Evolutionary conservation across 345 rosid genomes (phyloP).

Genomic region (Balakata baccata): DNA sequence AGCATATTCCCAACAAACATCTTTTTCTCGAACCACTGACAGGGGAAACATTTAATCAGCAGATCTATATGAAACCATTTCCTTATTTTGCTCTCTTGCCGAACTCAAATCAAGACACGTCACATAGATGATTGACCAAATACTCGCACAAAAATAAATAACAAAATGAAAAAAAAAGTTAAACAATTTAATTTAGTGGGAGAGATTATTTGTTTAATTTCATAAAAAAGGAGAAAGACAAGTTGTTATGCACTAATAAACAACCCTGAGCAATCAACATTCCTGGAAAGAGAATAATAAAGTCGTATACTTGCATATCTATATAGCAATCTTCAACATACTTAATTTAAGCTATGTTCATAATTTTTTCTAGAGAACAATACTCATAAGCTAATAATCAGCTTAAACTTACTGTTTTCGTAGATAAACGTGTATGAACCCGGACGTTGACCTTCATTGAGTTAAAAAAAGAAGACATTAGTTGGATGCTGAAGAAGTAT

Average conservation of each 20-base stretch:
- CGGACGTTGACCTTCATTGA: conserved; percentile 10
- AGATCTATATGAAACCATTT: background rate
- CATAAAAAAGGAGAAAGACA: no score
- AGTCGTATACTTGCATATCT: background rate
- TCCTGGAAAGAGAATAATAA: background rate
- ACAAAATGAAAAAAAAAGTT: background rate
- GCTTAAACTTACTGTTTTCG: conserved; percentile 32
- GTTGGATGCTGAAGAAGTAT: conserved; percentile 6
- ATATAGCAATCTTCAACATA: background rate
- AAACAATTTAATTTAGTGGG: no score
- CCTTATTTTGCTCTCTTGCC: background rate
- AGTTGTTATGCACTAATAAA: no score
- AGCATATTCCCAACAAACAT: conserved; percentile 88
- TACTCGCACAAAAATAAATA: background rate
- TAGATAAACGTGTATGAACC: background rate
- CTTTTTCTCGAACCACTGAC: conserved; percentile 91
- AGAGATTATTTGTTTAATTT: no score
- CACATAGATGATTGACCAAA: background rate
- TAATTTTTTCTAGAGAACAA: background rate
- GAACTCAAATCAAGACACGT: conserved; percentile 9
- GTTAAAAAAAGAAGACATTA: background rate
- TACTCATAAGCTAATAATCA: background rate
- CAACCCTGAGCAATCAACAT: no score
- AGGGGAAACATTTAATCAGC: conserved; percentile 12
- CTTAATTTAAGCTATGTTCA: background rate